phyloP scores from a whole-genome alignment of 2,329 filamentous ascomycete genomes.

The Pseudogymnoascus verrucosus region DNA sequence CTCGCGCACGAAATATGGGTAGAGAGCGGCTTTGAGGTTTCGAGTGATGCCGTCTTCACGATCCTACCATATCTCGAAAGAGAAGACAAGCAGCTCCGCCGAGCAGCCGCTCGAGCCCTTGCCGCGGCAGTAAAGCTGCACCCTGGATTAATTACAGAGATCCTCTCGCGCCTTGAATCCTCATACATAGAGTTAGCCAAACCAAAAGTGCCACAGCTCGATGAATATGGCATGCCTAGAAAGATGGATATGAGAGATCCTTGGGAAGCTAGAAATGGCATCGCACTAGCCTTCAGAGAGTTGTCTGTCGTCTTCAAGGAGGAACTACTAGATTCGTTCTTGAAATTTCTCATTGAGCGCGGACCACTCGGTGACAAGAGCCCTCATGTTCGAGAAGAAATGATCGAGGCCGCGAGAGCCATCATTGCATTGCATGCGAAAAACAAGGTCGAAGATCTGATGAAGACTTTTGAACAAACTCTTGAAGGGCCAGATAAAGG shows the following conservation, averaged over 20 bases:
- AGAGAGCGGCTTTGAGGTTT: slow-evolving; percentile 72
- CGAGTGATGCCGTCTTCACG: slow-evolving; percentile 53
- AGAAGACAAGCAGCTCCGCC: slow-evolving; percentile 71
- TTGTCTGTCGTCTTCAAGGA: slow-evolving; percentile 63
- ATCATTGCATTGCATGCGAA: slow-evolving; percentile 78
- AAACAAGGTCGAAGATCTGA: slow-evolving; percentile 75
- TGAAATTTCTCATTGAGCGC: slow-evolving; percentile 76
- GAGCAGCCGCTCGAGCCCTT: slow-evolving; percentile 73
- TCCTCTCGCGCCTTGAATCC: slow-evolving; percentile 58
- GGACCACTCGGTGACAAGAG: slow-evolving; percentile 83
- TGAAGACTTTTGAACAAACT: slow-evolving; percentile 83
- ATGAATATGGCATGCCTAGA: slow-evolving; percentile 89
- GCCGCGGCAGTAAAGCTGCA: slow-evolving; percentile 63
- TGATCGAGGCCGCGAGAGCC: slow-evolving; percentile 81
- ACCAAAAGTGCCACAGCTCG: slow-evolving; percentile 72
- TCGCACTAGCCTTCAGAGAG: slow-evolving; percentile 79
- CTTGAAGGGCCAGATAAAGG: slow-evolving; percentile 79
- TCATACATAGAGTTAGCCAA: slow-evolving; percentile 75
- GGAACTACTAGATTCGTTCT: slow-evolving; percentile 64
- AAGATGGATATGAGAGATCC: slow-evolving; percentile 82
- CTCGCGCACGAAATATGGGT: slow-evolving; percentile 88
- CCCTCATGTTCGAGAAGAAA: slow-evolving; percentile 69
- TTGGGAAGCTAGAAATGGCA: slow-evolving; percentile 86
- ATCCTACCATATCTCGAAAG: slow-evolving; percentile 74
- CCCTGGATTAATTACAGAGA: slow-evolving; percentile 48